phyloP scores from a whole-genome alignment of 345 rosid species.

The Pugionium dolabratum region DNA sequence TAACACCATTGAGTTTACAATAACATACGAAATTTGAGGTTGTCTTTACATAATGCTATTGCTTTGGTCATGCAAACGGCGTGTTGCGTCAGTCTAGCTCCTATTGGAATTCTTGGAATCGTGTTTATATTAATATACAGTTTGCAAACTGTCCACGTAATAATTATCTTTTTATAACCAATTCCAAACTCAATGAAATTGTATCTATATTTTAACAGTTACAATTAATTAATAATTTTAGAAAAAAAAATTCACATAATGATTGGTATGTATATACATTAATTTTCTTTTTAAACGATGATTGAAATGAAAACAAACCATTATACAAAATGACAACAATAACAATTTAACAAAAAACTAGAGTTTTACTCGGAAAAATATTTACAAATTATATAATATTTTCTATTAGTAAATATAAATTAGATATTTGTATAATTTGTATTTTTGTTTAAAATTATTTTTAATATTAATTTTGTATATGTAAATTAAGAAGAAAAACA shows the following conservation, averaged over 20 bases:
- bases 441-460: too few species aligned
- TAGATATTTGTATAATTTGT: too few species aligned
- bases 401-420: too few species aligned
- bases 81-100: slow-evolving; percentile 34
- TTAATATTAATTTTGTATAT: too few species aligned
- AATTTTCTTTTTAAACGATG: too few species aligned
- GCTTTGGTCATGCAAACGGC: slow-evolving; percentile 38
- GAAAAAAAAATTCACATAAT: not conserved
- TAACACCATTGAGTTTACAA: not conserved
- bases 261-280: not conserved
- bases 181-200: not conserved
- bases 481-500: too few species aligned
- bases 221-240: too few species aligned
- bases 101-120: not conserved
- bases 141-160: slow-evolving; percentile 27
- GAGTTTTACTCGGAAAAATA: too few species aligned
- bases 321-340: slow-evolving; percentile 20
- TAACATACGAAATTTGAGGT: slow-evolving; percentile 17
- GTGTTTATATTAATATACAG: slow-evolving; percentile 6
- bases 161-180: not conserved
- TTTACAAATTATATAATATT: too few species aligned
- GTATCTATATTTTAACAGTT: not conserved
- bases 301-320: not conserved
- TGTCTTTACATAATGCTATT: slow-evolving; percentile 20
- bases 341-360: not conserved